Evolutionary conservation across 2,329 filamentous ascomycete genomes (phyloP).

Genomic region (Pseudonectria buxi): DNA sequence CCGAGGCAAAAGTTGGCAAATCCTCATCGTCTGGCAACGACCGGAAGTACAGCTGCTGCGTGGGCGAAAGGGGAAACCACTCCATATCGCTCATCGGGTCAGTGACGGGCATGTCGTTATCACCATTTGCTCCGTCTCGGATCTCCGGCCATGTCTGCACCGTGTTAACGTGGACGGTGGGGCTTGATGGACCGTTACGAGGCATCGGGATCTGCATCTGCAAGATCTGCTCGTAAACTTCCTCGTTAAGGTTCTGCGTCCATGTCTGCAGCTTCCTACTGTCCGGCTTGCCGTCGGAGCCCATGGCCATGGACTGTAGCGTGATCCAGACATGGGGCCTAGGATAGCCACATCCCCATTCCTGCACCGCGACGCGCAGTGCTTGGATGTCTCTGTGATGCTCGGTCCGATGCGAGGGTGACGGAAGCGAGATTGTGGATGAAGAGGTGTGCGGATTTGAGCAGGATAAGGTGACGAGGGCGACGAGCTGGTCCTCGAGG

Average conservation of each 20-base stretch:
- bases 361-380: conserved; percentile 34
- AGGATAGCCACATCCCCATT: conserved; percentile 25
- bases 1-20: conserved; percentile 21
- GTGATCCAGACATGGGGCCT: conserved; percentile 43
- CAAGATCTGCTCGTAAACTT: conserved; percentile 39
- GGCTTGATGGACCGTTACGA: conserved; percentile 9
- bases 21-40: conserved; percentile 35
- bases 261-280: conserved; percentile 43
- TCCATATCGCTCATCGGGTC: conserved; percentile 24
- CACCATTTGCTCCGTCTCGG: conserved; percentile 22
- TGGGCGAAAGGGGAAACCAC: conserved; percentile 42
- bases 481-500: conserved; percentile 43
- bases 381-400: conserved; percentile 35
- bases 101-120: conserved; percentile 13
- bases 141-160: conserved; percentile 11
- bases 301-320: conserved; percentile 39
- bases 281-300: conserved; percentile 33
- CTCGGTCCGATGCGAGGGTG: conserved; percentile 30
- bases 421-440: conserved; percentile 26
- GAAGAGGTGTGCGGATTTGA: conserved; percentile 18
- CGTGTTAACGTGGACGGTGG: conserved; percentile 2
- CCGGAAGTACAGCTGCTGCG: conserved; percentile 48
- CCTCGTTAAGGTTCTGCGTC: conserved; percentile 46
- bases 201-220: conserved; percentile 37
- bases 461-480: conserved; percentile 34